These are phyloP conservation scores for Didymella exigua DNA, from an alignment of 2,329 filamentous ascomycete genomes.

Conservation along the genomic window DNA sequence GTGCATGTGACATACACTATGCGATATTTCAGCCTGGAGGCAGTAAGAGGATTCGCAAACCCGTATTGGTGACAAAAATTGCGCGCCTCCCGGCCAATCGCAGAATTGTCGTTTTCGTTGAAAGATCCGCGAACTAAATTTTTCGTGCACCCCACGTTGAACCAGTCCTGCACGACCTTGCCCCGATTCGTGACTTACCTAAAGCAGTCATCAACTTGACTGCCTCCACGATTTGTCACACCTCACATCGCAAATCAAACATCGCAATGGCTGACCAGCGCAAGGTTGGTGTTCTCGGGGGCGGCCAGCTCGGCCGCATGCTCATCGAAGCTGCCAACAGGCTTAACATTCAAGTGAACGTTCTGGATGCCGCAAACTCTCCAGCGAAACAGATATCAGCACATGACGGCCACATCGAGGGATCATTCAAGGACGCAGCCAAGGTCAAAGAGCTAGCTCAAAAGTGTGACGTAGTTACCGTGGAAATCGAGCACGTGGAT, in stretches of 20 bases:
- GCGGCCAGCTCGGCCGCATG: slow-evolving; percentile 81
- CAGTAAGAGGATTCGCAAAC: background rate
- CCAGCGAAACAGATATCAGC: slow-evolving; percentile 87
- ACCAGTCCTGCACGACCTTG: slow-evolving; percentile 23
- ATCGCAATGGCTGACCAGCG: slow-evolving; percentile 38
- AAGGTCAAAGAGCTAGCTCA: slow-evolving; percentile 81
- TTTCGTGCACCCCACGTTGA: slow-evolving; percentile 30
- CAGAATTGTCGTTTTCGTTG: slow-evolving; percentile 13
- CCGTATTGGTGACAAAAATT: background rate
- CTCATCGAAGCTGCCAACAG: slow-evolving; percentile 83
- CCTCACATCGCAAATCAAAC: slow-evolving; percentile 1
- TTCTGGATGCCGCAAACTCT: slow-evolving; percentile 76
- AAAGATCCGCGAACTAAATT: slow-evolving; percentile 29
- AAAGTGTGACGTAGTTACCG: slow-evolving; percentile 79
- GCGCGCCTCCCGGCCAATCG: slow-evolving; percentile 1
- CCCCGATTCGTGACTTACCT: slow-evolving; percentile 23
- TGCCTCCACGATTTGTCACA: slow-evolving; percentile 7
- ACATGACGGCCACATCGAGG: slow-evolving; percentile 74
- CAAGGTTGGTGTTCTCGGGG: slow-evolving; percentile 48
- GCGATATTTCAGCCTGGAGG: no score
- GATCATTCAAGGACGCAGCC: slow-evolving; percentile 83
- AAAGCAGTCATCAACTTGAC: slow-evolving; percentile 27
- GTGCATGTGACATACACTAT: no score
- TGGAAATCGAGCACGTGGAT: slow-evolving; percentile 95
- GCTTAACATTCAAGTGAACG: slow-evolving; percentile 77